These are phyloP conservation scores for Vickermania ingenoplastis DNA, from an alignment of 208 protist genomes.

Conservation along the genomic window DNA sequence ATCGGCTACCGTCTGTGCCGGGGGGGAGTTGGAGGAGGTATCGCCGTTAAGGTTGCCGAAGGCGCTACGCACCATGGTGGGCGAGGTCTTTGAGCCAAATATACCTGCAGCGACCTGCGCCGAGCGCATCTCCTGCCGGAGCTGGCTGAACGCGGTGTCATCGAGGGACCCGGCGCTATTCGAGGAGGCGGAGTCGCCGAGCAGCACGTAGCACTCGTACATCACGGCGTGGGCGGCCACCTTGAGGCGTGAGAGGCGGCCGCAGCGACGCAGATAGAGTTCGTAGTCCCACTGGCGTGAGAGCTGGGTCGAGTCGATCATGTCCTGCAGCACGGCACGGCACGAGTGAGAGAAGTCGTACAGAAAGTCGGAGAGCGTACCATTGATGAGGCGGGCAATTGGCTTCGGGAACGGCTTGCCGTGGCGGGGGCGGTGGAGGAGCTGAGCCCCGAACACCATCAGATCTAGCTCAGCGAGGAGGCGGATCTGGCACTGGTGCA, in stretches of 20 bases:
- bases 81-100: neutral
- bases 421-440: slow-evolving; percentile 19
- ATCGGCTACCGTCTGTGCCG: slow-evolving; percentile 18
- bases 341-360: slow-evolving; percentile 13
- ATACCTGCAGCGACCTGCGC: neutral
- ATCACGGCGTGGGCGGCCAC: slow-evolving; percentile 15
- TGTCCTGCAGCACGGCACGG: slow-evolving; percentile 19
- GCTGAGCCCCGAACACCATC: slow-evolving; percentile 25
- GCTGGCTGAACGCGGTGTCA: slow-evolving; percentile 13
- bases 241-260: slow-evolving; percentile 20
- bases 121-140: slow-evolving; percentile 5
- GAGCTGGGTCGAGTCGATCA: slow-evolving; percentile 24
- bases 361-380: slow-evolving; percentile 18
- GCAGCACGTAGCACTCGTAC: slow-evolving; percentile 17
- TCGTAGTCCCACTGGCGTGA: slow-evolving; percentile 25
- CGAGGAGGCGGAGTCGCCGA: slow-evolving; percentile 8
- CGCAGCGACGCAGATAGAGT: slow-evolving; percentile 10
- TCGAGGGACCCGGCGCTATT: slow-evolving; percentile 11
- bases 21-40: neutral
- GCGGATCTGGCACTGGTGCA: slow-evolving; percentile 15
- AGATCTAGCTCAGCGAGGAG: slow-evolving; percentile 12
- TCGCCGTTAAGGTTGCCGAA: neutral
- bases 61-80: neutral
- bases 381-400: slow-evolving; percentile 6
- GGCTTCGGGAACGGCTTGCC: neutral